Evolutionary conservation across 2,329 filamentous ascomycete species (phyloP), one percentile per base, ranked within the genome.

Genomic region (Fusarium oligoseptatum): DNA sequence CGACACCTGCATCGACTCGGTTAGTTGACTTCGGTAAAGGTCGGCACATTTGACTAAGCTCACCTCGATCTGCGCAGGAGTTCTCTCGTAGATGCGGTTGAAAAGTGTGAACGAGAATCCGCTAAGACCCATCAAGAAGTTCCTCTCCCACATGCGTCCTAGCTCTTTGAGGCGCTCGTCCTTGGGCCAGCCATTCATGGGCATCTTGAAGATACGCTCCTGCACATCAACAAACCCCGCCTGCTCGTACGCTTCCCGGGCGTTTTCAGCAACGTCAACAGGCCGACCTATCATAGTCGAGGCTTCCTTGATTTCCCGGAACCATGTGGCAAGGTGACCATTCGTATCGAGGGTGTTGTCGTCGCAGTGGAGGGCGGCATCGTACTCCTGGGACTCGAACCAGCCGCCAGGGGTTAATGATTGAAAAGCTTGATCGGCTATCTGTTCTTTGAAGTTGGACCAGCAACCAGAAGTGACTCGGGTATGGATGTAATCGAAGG

Each of bases 201-300:
- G 89, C 41, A 90, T 81, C 77, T 88, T 90, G 79, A 88, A 88
- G 2, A 88, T 76, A 24, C 81, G 82, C 77, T 91, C 84, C 34
- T 86, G 83, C 14, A 91, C 84, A 63, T 91, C 87, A 8, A 88
- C 85, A 71, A 91, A 91, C 0, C 89, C 89, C 2, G 85, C 87
- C 29, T 86, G 84, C 55, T 84, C 77, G 71, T 84, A 85, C 48
- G 83, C 81, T 20, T 81, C 76, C 64, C 81, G 83, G 11, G 85
- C 78, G 29, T 76, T 75, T 4, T 78, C 76, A 17, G 79, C 82
- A 50, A 84, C 76, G 52, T 82, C 72, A 8, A 85, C 76, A 2
- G 85, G 82, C 7, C 87, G 84, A 20, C 82, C 74, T 22, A 84
- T 81, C 0, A 76, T 72, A 22, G 78, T 80, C 1, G 82, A 82